These are phyloP conservation scores for Sarcodon aspratus DNA, from an alignment of 768 basidiomycete genomes.

Conservation along the genomic window DNA sequence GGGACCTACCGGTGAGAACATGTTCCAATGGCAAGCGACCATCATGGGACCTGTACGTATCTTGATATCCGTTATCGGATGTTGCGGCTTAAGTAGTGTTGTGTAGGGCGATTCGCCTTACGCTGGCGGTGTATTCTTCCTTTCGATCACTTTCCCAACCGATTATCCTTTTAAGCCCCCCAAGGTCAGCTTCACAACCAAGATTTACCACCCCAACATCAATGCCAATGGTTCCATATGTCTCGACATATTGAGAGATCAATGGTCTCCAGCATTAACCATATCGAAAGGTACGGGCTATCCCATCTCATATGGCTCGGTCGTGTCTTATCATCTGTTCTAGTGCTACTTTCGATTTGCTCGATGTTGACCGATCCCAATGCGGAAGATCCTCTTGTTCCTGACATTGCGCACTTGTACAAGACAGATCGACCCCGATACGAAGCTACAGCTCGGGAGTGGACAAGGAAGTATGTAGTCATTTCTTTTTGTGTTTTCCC, in stretches of 20 bases:
- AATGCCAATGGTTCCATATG: constrained; percentile 99
- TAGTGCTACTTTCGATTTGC: constrained; percentile 94
- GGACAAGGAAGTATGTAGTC: constrained; percentile 89
- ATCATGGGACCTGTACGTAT: constrained; percentile 95
- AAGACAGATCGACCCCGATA: constrained; percentile 98
- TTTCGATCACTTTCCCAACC: constrained; percentile 85
- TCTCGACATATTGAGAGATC: constrained; percentile 95
- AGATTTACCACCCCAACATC: constrained; percentile 99
- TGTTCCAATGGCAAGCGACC: constrained; percentile 99
- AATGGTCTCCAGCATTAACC: constrained; percentile 98
- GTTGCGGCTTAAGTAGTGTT: constrained; percentile 9
- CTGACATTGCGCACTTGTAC: constrained; percentile 97
- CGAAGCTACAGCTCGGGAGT: constrained; percentile 96
- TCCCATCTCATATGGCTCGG: not conserved
- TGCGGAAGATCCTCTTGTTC: constrained; percentile 97
- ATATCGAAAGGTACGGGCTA: constrained; percentile 83
- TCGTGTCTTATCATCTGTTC: not conserved
- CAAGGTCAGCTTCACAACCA: constrained; percentile 99
- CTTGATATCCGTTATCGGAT: constrained; percentile 2
- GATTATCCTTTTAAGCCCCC: constrained; percentile 99
- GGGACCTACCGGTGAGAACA: constrained; percentile 93
- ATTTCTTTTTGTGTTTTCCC: not conserved
- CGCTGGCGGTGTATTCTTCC: constrained; percentile 98
- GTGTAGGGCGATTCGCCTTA: constrained; percentile 91
- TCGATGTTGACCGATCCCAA: constrained; percentile 99